Evolutionary conservation across 2,329 filamentous ascomycete species (phyloP).

Genomic region (Dactylellina parvicollis): DNA sequence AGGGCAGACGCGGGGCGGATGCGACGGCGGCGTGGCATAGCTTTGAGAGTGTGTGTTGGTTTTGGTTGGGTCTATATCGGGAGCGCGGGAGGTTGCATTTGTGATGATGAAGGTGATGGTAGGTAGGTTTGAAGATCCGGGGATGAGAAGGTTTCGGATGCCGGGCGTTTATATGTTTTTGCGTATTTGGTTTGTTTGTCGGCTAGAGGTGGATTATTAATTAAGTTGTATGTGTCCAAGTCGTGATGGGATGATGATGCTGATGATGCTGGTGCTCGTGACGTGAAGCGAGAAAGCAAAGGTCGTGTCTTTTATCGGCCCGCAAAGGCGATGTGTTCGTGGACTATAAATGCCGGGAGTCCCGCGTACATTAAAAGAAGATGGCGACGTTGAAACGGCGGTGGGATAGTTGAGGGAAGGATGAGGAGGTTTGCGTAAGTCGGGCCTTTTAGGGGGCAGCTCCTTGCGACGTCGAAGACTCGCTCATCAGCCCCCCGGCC

Average conservation of each 20-base stretch:
- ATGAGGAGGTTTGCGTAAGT: background rate
- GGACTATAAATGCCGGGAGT: too few species aligned
- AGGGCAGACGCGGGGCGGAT: slow-evolving; percentile 69
- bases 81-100: background rate
- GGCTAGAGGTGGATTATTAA: too few species aligned
- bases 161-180: too few species aligned
- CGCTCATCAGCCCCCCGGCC: background rate
- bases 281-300: too few species aligned
- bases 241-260: too few species aligned
- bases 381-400: background rate
- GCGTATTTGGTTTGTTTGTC: too few species aligned
- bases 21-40: slow-evolving; percentile 68
- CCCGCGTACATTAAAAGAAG: too few species aligned
- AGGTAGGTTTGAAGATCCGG: background rate
- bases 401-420: background rate
- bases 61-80: background rate
- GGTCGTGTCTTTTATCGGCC: too few species aligned
- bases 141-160: too few species aligned
- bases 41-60: background rate
- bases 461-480: background rate
- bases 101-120: background rate
- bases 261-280: too few species aligned
- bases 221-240: too few species aligned
- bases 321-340: too few species aligned
- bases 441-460: slow-evolving; percentile 4